phyloP scores from a whole-genome alignment of 2,329 filamentous ascomycete genomes.

The Lecanicillium sp. region DNA sequence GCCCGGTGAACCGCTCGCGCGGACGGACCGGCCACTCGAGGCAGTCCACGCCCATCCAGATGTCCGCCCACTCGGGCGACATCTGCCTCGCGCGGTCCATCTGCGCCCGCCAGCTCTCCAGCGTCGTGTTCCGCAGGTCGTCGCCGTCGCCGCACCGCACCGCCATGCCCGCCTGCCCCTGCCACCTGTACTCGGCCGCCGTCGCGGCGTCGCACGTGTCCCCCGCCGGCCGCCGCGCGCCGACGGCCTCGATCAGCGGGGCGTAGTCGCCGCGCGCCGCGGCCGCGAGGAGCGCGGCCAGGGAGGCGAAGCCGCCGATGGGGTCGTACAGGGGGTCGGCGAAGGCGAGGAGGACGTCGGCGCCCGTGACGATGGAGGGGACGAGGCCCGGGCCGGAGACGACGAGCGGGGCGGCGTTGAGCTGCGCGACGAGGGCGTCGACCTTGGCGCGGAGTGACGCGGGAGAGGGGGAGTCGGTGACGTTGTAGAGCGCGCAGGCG shows the following conservation, averaged over 20 bases:
- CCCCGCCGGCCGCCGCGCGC: neutral
- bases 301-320: slow-evolving; percentile 10
- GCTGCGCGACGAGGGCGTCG: slow-evolving; percentile 19
- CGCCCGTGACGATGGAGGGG: slow-evolving; percentile 21
- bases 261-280: slow-evolving; percentile 5
- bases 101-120: slow-evolving; percentile 19
- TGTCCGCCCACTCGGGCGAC: slow-evolving; percentile 22
- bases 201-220: neutral
- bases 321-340: slow-evolving; percentile 23
- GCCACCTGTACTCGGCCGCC: slow-evolving; percentile 10
- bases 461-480: slow-evolving; percentile 7
- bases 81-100: slow-evolving; percentile 15
- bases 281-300: slow-evolving; percentile 9
- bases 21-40: slow-evolving; percentile 28
- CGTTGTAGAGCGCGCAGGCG: slow-evolving; percentile 8
- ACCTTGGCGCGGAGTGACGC: slow-evolving; percentile 19
- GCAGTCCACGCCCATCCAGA: slow-evolving; percentile 28
- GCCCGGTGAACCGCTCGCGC: slow-evolving; percentile 27
- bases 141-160: slow-evolving; percentile 19
- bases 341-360: slow-evolving; percentile 22
- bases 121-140: slow-evolving; percentile 13
- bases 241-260: neutral
- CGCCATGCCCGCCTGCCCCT: neutral
- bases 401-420: slow-evolving; percentile 21
- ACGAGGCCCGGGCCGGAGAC: slow-evolving; percentile 10